Conservation (phyloP, 2,329 filamentous ascomycete species). For the Cercospora sp. region DNA sequence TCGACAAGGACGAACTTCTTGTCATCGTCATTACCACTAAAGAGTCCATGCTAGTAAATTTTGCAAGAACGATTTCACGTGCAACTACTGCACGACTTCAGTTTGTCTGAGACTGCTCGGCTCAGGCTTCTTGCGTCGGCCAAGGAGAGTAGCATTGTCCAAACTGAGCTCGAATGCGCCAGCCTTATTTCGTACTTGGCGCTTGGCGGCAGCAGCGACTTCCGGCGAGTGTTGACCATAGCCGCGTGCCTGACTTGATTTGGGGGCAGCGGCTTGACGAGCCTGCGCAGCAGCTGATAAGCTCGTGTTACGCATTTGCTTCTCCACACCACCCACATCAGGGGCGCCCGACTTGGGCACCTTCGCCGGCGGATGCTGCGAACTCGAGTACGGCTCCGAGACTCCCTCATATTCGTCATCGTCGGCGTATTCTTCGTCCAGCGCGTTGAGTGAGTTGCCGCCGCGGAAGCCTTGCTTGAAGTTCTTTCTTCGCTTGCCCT, state of each 20-base stretch:
- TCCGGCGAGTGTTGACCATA: conserved; percentile 87
- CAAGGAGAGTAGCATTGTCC: conserved; percentile 85
- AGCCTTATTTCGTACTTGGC: conserved; percentile 70
- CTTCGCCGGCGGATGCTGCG: conserved; percentile 58
- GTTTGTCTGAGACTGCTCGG: conserved; percentile 50
- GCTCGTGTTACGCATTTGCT: conserved; percentile 81
- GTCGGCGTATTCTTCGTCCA: conserved; percentile 64
- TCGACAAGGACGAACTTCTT: neutral
- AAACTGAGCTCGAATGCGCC: conserved; percentile 90
- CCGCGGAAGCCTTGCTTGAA: conserved; percentile 68
- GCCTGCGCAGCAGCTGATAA: conserved; percentile 67
- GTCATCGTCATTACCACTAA: neutral
- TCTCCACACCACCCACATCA: conserved; percentile 74
- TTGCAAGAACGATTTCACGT: neutral
- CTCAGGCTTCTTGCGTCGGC: conserved; percentile 60
- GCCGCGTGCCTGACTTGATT: conserved; percentile 61
- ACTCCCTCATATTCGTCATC: conserved; percentile 67
- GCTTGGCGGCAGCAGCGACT: conserved; percentile 79
- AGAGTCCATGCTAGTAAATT: neutral
- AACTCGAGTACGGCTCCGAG: conserved; percentile 51
- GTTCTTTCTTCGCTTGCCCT: conserved; percentile 86
- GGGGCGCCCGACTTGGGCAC: conserved; percentile 61
- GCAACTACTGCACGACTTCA: conserved; percentile 28
- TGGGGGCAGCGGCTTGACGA: conserved; percentile 52
- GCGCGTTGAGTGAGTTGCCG: conserved; percentile 61